Evolutionary conservation across 768 basidiomycete species (phyloP), one percentile per base, ranked within the genome.

Genomic region (Chalciporus sphaerocephalus): DNA sequence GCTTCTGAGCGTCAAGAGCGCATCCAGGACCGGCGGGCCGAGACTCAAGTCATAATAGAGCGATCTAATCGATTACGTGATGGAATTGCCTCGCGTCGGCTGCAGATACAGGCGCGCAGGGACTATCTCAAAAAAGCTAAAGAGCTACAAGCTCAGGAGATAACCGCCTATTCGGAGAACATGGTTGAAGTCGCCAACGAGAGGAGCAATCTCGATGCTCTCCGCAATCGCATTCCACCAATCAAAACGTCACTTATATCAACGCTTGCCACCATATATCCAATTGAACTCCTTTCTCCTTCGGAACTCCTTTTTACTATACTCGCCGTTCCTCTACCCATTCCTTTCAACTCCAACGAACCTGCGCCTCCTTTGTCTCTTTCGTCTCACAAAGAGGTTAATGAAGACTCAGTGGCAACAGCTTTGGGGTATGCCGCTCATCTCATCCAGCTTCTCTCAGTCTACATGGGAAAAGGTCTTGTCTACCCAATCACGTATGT

Each of bases 371-470:
- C 94, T 1, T 69, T 91, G 30, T 71, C 76, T 3, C 62, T 93
- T 33, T 67, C 79, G 25, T 67, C 75, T n/a, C 75, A 81, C 53
- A 81, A 78, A 47, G 79, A 80, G 34, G 78, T 93, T 24, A 91
- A 81, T 32, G 95, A 97, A 66, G 90, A 95, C 40, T 70, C 76
- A 3, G 80, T 93, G 9, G 92, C 96, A 0, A 89, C 91, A 12
- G 90, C 95, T 6, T 71, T 98, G 17, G 96, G 94, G 2, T 93
- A 87, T 62, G 87, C 84, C 2, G 94, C 91, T 1, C 86, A 96
- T 59, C 78, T 92, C 3, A 76, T 95, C 28, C 86, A 92, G 44
- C 71, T 92, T 6, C 73, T 98, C 37, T 83, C 92, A 0, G 76
- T 78, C 24, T 92, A 97, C 56, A 70, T 87, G 50, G 85, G 84